A percentile compares a stretch with the other conserved stretches of the same genome.
Evolutionary conservation across 164 flowering plant species (phyloP).

Genomic region (Sextonia rubra): DNA sequence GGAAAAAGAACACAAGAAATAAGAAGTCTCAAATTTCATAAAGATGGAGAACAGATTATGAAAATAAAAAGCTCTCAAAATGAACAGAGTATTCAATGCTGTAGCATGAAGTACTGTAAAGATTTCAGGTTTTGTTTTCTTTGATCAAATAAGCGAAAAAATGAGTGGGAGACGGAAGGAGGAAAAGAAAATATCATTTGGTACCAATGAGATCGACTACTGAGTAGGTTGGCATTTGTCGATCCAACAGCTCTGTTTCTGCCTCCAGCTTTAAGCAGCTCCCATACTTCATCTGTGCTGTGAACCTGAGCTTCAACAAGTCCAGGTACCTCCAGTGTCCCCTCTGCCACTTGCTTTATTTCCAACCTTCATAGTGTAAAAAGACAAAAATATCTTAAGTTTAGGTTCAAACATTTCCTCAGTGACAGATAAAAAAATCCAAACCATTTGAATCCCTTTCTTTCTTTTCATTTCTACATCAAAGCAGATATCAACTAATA

Average conservation of each 20-base stretch:
- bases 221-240: constrained; percentile 72
- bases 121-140: too few species aligned
- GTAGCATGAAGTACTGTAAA: too few species aligned
- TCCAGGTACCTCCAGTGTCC: constrained; percentile 83
- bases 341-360: constrained; percentile 79
- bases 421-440: not conserved
- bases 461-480: too few species aligned
- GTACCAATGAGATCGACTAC: constrained; percentile 94
- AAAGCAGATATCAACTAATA: too few species aligned
- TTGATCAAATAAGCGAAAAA: not conserved
- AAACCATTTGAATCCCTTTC: too few species aligned
- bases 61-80: too few species aligned
- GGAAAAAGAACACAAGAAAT: too few species aligned
- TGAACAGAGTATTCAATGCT: too few species aligned
- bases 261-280: constrained; percentile 61
- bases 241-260: constrained; percentile 79
- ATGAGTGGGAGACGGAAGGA: not conserved
- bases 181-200: not conserved
- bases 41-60: too few species aligned
- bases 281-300: constrained; percentile 73
- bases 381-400: not conserved
- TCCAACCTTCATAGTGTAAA: constrained; percentile 49
- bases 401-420: not conserved
- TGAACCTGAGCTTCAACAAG: constrained; percentile 60
- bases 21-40: too few species aligned